Conservation (phyloP, 2,329 filamentous ascomycete species). For the Lasiodiplodia hormozganensis region DNA sequence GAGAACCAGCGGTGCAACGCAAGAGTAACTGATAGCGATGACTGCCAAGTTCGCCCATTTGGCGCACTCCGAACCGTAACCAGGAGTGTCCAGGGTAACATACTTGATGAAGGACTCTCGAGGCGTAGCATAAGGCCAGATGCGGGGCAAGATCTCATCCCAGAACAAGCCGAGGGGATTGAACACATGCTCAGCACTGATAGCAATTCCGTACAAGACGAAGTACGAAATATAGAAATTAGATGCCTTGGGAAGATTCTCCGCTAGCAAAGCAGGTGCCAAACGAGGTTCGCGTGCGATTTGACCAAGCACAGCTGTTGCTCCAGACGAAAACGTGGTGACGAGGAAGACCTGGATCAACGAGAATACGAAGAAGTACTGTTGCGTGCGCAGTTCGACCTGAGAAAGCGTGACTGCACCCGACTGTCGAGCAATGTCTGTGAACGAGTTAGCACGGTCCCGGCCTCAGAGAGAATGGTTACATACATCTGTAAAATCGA, state of each 20-base stretch:
- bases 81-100: constrained; percentile 50
- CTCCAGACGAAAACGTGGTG: constrained; percentile 48
- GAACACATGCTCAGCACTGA: constrained; percentile 83
- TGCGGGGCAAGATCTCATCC: constrained; percentile 75
- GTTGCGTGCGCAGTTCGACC: constrained; percentile 51
- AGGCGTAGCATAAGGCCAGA: constrained; percentile 42
- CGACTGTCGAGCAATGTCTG: constrained; percentile 46
- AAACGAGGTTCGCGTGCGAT: constrained; percentile 43
- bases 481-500: constrained; percentile 48
- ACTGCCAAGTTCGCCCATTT: constrained; percentile 55
- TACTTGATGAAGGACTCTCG: constrained; percentile 55
- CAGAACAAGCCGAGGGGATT: constrained; percentile 81
- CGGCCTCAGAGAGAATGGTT: not conserved
- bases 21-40: constrained; percentile 44
- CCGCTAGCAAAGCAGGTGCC: constrained; percentile 43
- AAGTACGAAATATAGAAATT: constrained; percentile 53
- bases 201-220: constrained; percentile 57
- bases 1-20: constrained; percentile 81
- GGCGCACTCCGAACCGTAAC: constrained; percentile 55
- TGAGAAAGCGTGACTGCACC: constrained; percentile 51
- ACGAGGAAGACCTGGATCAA: constrained; percentile 53
- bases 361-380: constrained; percentile 50
- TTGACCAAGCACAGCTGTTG: constrained; percentile 55
- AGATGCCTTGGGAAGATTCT: constrained; percentile 44
- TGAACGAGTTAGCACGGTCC: constrained; percentile 31